Evolutionary conservation across 768 basidiomycete genomes (phyloP).

Genomic region (Hortiboletus flavorubellus): DNA sequence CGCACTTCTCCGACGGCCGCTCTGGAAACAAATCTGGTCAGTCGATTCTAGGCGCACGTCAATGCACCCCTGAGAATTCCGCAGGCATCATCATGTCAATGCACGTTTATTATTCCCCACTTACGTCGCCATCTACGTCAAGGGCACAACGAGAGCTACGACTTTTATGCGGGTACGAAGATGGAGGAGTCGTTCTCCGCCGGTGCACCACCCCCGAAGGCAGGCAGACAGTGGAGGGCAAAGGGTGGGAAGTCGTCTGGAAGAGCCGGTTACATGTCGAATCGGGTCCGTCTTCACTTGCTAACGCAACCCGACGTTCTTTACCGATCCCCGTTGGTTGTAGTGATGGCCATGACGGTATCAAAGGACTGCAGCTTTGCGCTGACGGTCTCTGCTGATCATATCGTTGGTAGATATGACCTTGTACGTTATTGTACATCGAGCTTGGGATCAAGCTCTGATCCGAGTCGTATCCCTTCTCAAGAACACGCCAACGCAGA

Average conservation of each 20-base stretch:
- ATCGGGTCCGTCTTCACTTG: slow-evolving; percentile 47
- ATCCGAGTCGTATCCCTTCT: background rate
- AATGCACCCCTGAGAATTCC: background rate
- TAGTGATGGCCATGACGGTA: slow-evolving; percentile 87
- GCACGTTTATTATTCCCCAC: slow-evolving; percentile 50
- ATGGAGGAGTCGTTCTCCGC: slow-evolving; percentile 77
- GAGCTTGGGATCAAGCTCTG: background rate
- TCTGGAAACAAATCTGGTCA: slow-evolving; percentile 58
- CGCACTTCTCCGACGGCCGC: slow-evolving; percentile 38
- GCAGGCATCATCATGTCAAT: slow-evolving; percentile 89
- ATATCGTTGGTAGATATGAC: slow-evolving; percentile 66
- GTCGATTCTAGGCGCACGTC: background rate
- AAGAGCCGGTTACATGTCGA: slow-evolving; percentile 63
- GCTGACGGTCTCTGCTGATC: slow-evolving; percentile 83
- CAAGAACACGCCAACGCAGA: slow-evolving; percentile 8
- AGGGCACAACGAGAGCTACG: slow-evolving; percentile 43
- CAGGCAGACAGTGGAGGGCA: slow-evolving; percentile 55
- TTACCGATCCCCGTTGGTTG: background rate
- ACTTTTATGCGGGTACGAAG: slow-evolving; percentile 78
- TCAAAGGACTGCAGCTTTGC: slow-evolving; percentile 57
- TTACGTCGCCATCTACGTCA: slow-evolving; percentile 32
- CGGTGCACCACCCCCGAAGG: slow-evolving; percentile 40
- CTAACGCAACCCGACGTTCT: background rate
- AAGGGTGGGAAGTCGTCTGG: slow-evolving; percentile 75
- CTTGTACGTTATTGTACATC: slow-evolving; percentile 35